These are phyloP conservation scores for Quercus tomentella DNA, from an alignment of 331 rosid genomes.

Conservation along the genomic window DNA sequence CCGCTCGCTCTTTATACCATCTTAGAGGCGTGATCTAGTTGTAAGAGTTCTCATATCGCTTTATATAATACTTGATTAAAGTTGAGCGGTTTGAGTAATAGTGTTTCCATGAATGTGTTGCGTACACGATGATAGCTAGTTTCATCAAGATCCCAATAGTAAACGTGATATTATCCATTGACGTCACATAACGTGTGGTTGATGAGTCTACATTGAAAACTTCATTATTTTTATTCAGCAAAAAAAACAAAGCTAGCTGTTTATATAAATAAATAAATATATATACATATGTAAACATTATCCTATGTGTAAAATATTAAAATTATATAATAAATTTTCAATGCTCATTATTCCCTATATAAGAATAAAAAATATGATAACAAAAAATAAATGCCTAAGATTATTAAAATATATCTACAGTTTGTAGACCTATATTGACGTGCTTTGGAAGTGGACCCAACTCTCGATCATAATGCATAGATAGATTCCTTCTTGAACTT, in stretches of 20 bases:
- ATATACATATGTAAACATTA: background rate
- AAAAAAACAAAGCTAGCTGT: too few species aligned
- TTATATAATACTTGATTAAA: too few species aligned
- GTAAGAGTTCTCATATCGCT: too few species aligned
- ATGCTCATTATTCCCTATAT: conserved; percentile 12
- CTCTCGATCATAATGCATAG: conserved; percentile 28
- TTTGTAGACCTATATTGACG: conserved; percentile 32
- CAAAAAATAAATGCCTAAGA: conserved; percentile 25
- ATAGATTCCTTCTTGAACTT: conserved; percentile 24
- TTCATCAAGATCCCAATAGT: rapidly evolving
- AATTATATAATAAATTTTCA: conserved; percentile 5
- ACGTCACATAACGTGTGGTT: too few species aligned
- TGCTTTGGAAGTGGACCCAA: conserved; percentile 35
- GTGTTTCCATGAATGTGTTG: too few species aligned
- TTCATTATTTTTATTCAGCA: too few species aligned
- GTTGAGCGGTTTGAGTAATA: too few species aligned
- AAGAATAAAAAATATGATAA: background rate
- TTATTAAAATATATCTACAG: conserved; percentile 32
- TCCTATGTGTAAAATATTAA: conserved; percentile 3
- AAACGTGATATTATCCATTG: too few species aligned
- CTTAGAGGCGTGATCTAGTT: too few species aligned
- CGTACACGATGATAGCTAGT: rapidly evolving
- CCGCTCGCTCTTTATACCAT: too few species aligned
- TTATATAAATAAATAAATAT: too few species aligned
- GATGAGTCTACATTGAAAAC: too few species aligned